Conservation (phyloP, 2,329 filamentous ascomycete genomes). For the Cryphonectria nitschkei region DNA sequence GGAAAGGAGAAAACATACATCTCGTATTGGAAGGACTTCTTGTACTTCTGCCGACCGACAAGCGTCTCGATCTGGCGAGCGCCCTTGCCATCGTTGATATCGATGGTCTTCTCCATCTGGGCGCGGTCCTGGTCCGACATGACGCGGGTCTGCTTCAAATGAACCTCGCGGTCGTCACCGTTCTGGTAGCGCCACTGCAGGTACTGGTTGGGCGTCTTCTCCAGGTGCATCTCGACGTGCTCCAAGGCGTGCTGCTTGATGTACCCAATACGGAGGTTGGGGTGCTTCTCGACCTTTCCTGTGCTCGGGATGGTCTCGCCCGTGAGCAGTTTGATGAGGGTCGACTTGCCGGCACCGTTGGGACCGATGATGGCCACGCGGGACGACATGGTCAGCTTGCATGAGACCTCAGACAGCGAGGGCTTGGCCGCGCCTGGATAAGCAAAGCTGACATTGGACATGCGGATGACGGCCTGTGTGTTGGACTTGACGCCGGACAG, state of each 20-base stretch:
- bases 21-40: constrained; percentile 99
- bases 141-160: constrained; percentile 95
- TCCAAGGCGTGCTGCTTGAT: constrained; percentile 99
- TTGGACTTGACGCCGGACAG: constrained; percentile 92
- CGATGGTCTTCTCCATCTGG: constrained; percentile 90
- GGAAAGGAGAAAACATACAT: constrained; percentile 58
- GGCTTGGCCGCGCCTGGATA: constrained; percentile 90
- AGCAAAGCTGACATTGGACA: constrained; percentile 89
- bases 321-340: constrained; percentile 94
- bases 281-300: constrained; percentile 96
- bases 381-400: constrained; percentile 84
- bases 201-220: constrained; percentile 99
- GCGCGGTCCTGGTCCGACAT: constrained; percentile 81
- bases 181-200: constrained; percentile 98
- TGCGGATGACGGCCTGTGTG: constrained; percentile 92
- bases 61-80: constrained; percentile 79
- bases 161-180: constrained; percentile 93
- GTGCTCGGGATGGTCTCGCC: constrained; percentile 83
- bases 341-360: constrained; percentile 98
- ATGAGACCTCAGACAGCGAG: constrained; percentile 85
- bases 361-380: constrained; percentile 95
- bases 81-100: constrained; percentile 82
- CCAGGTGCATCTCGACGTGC: constrained; percentile 99
- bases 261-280: constrained; percentile 97
- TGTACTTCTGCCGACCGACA: constrained; percentile 96